phyloP scores from a whole-genome alignment of 306 rosid genomes.

The Arachis stenosperma region DNA sequence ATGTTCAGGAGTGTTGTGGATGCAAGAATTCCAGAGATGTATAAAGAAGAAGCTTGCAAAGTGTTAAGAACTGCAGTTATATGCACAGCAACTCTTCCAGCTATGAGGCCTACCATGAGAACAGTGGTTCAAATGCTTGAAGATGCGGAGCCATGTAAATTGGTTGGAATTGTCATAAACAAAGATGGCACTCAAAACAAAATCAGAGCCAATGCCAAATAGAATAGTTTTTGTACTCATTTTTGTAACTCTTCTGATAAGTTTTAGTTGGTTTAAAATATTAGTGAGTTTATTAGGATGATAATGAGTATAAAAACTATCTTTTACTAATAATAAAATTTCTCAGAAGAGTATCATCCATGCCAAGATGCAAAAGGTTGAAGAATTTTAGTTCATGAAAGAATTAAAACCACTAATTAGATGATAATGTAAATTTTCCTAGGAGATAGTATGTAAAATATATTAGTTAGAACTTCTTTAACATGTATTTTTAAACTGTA shows the following conservation, averaged over 20 bases:
- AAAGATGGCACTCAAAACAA: slow-evolving; percentile 57
- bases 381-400: slow-evolving; percentile 4
- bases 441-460: slow-evolving; percentile 23
- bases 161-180: slow-evolving; percentile 58
- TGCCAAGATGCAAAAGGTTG: not conserved
- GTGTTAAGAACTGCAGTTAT: slow-evolving; percentile 70
- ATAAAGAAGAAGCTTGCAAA: slow-evolving; percentile 69
- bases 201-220: slow-evolving; percentile 28
- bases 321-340: not conserved
- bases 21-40: slow-evolving; percentile 52
- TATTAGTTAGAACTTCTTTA: slow-evolving; percentile 9
- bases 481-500: not conserved
- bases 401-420: not conserved
- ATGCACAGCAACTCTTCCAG: slow-evolving; percentile 70
- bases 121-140: slow-evolving; percentile 84
- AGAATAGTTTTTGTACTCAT: too few species aligned
- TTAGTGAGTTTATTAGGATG: too few species aligned
- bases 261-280: too few species aligned
- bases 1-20: slow-evolving; percentile 58
- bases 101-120: slow-evolving; percentile 80
- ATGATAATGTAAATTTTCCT: slow-evolving; percentile 33
- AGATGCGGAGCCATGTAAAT: slow-evolving; percentile 65
- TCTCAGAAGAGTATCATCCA: not conserved
- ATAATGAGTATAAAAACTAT: too few species aligned
- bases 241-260: too few species aligned